Conservation (phyloP, 2,329 filamentous ascomycete genomes). For the Podosphaera aphanis region DNA sequence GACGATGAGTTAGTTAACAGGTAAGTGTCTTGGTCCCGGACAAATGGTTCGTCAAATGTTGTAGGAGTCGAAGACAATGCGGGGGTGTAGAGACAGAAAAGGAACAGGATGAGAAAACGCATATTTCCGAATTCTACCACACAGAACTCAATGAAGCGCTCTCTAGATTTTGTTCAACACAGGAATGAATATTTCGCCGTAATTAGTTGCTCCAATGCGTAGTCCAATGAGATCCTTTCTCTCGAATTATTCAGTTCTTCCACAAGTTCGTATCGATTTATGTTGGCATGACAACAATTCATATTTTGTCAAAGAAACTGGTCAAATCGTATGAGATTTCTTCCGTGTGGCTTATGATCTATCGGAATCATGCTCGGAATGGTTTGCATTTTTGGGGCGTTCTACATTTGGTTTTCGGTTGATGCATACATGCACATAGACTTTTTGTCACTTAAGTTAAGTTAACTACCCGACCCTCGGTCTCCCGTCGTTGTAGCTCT, state of each 20-base stretch:
- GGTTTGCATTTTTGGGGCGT: too few relatives aligned
- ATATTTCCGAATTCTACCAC: neutral
- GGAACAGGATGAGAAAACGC: neutral
- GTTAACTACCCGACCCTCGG: too few relatives aligned
- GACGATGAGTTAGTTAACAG: conserved; percentile 2
- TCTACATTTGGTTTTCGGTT: too few relatives aligned
- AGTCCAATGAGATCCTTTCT: neutral
- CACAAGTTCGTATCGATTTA: neutral
- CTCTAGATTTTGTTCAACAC: neutral
- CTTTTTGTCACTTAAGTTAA: too few relatives aligned
- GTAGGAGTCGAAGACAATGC: neutral
- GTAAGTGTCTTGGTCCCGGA: neutral
- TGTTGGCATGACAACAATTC: neutral
- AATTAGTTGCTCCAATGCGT: neutral
- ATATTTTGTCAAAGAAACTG: too few relatives aligned
- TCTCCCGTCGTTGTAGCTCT: too few relatives aligned
- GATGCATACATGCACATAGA: too few relatives aligned
- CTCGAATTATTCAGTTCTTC: neutral
- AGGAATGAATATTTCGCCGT: neutral
- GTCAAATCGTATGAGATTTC: too few relatives aligned
- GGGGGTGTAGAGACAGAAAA: neutral
- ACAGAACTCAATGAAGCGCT: neutral
- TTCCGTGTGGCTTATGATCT: too few relatives aligned
- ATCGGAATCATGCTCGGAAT: too few relatives aligned
- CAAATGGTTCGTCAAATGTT: neutral